Base-by-base conservation (phyloP, 768 basidiomycete genomes). In the Termitomyces titanicus region DNA sequence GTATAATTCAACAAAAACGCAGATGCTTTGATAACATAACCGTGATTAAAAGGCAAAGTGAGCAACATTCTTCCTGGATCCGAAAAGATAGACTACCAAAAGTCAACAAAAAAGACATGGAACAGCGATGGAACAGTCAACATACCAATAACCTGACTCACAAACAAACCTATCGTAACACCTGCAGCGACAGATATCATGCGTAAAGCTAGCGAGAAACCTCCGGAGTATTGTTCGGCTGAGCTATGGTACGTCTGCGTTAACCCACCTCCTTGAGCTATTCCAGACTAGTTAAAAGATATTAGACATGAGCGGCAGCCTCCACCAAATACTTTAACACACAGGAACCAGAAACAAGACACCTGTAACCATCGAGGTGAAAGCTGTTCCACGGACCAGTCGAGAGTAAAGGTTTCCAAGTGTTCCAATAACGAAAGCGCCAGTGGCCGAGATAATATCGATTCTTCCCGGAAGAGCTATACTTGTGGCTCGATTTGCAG, bases 301-400 rank as follows among this genome's bases (percentile, higher is more conserved):
- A 38, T 43, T 22, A 49, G 17, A 38, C 24, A 11, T 12, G 5
- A 38, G 7, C 34, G 17, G 8, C 35, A 27, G 47, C 35, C 12
- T n/a, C n/a, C 5, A 27, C 20, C 15, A 27, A 2, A 38, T 25
- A 5, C 13, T 48, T 38, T 47, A 39, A 73, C 89, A 68, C 67
- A 93, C 92, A 45, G 92, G 92, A 11, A 94, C 92, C 20, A 94
- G 75, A 69, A 94, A 93, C 46, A 93, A 70, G n/a, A 95, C 87
- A n/a, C 89, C 89, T 2, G 92, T 89, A n/a, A 93, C 88, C 89
- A 93, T 94, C 11, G 87, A 84, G 0, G 90, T 92, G 68, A 94
- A 94, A 3, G 92, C 90, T 2, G 90, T 92, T 50, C 90, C 91
- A 27, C 84, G 77, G 55, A 85, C 75, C 17, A 87, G 69, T 17